Conservation (phyloP, 2,329 filamentous ascomycete species). For the Fusarium piperis region DNA sequence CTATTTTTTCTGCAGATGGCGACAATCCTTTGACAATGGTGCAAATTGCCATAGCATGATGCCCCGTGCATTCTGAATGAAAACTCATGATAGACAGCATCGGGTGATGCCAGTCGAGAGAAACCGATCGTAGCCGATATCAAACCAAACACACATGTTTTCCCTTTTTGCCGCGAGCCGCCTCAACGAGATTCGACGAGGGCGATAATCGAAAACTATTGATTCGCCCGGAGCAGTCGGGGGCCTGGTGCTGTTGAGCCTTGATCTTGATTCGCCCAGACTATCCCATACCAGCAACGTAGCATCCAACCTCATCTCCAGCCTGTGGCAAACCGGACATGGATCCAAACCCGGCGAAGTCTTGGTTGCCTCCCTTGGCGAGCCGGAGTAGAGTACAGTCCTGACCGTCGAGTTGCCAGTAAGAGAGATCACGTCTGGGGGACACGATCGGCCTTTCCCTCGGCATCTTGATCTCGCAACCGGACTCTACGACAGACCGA, state of each 20-base stretch:
- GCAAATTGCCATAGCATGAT: not conserved
- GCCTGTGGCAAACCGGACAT: constrained; percentile 38
- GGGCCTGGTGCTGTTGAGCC: not conserved
- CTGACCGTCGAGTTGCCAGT: not conserved
- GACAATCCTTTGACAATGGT: not conserved
- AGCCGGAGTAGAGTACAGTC: not conserved
- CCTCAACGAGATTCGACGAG: constrained; percentile 10
- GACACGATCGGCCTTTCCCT: not conserved
- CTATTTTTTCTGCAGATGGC: not conserved
- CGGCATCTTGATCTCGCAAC: not conserved
- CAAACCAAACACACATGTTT: not conserved
- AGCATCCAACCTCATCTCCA: constrained; percentile 33
- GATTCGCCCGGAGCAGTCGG: constrained; percentile 30
- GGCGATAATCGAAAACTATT: constrained; percentile 18
- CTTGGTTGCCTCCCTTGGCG: constrained; percentile 21
- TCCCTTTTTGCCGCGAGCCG: not conserved
- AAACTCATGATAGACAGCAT: not conserved
- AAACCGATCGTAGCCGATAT: constrained; percentile 30
- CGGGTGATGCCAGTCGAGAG: constrained; percentile 3
- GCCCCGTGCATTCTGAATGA: not conserved
- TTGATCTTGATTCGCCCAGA: constrained; percentile 28
- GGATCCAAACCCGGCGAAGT: constrained; percentile 27
- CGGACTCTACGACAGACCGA: constrained; percentile 8
- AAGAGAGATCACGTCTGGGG: not conserved
- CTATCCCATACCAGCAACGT: constrained; percentile 34